Percentiles rank a stretch among this genome's conserved stretches.
These are phyloP conservation scores for Moesziomyces parantarcticus DNA, from an alignment of 1,284 basidiomycete species.

Conservation along the genomic window DNA sequence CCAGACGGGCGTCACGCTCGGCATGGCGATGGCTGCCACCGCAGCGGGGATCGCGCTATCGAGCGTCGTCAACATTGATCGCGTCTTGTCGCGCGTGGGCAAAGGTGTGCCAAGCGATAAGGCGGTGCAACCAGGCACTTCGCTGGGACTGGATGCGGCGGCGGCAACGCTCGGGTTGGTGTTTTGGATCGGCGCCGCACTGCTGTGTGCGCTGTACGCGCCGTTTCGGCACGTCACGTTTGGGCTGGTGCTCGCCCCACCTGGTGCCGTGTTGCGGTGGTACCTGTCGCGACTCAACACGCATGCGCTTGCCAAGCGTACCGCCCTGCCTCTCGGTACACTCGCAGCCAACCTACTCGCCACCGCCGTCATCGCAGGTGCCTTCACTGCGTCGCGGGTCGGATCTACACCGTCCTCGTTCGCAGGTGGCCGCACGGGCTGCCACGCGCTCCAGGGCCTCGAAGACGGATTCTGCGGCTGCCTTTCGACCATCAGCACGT, in stretches of 20 bases:
- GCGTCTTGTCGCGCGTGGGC: not conserved
- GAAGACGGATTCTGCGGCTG: slow-evolving; percentile 94
- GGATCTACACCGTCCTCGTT: slow-evolving; percentile 15
- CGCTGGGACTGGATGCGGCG: slow-evolving; percentile 13
- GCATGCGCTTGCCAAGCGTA: slow-evolving; percentile 73
- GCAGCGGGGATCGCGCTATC: slow-evolving; percentile 47
- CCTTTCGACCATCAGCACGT: slow-evolving; percentile 92
- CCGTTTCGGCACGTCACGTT: slow-evolving; percentile 85
- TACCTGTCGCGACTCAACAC: slow-evolving; percentile 78
- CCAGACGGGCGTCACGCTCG: slow-evolving; percentile 60
- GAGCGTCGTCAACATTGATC: slow-evolving; percentile 17
- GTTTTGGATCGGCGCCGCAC: slow-evolving; percentile 72
- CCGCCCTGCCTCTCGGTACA: slow-evolving; percentile 79
- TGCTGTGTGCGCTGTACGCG: slow-evolving; percentile 79
- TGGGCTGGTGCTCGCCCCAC: slow-evolving; percentile 88
- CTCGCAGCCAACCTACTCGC: slow-evolving; percentile 85
- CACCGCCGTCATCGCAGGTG: slow-evolving; percentile 40
- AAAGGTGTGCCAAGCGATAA: not conserved
- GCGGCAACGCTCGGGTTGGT: slow-evolving; percentile 46
- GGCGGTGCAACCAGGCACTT: slow-evolving; percentile 3
- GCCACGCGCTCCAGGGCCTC: slow-evolving; percentile 69
- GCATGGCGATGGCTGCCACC: slow-evolving; percentile 51
- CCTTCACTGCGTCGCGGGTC: slow-evolving; percentile 45
- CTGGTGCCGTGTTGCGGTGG: slow-evolving; percentile 87
- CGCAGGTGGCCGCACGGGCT: slow-evolving; percentile 32